Conservation (phyloP, 2,329 filamentous ascomycete species). For the Apiospora kogelbergensis region DNA sequence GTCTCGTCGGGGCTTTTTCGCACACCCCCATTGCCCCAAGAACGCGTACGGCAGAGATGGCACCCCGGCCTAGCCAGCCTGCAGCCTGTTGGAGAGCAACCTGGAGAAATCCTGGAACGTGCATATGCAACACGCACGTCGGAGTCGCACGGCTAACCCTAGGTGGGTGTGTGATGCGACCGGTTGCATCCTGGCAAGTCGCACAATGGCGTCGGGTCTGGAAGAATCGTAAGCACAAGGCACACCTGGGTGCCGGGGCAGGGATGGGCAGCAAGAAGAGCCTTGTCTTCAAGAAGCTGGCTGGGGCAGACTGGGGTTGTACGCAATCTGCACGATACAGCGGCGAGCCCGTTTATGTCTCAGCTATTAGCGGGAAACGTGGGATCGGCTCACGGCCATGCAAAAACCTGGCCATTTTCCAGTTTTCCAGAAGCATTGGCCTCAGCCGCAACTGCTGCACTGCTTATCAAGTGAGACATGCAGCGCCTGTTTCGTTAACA, state of each 20-base stretch:
- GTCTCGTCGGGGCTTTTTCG: neutral
- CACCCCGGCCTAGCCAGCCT: neutral
- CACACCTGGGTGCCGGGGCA: neutral
- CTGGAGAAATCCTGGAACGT: neutral
- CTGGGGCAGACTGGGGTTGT: neutral
- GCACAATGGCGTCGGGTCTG: neutral
- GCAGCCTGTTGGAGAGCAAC: neutral
- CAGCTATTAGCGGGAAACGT: neutral
- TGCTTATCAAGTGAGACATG: too few species aligned
- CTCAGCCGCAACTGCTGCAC: neutral
- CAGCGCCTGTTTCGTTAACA: too few species aligned
- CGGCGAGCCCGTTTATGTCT: neutral
- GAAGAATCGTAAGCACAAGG: neutral
- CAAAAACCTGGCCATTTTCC: too few species aligned
- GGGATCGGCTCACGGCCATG: too few species aligned
- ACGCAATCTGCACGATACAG: neutral
- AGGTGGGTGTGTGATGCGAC: neutral
- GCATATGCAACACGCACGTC: neutral
- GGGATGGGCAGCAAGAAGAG: neutral
- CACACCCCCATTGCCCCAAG: neutral
- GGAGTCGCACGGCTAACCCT: neutral
- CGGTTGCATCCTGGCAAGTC: neutral
- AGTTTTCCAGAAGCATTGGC: too few species aligned
- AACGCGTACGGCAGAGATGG: neutral
- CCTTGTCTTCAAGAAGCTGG: neutral